Conservation (phyloP, 2,329 filamentous ascomycete genomes). For the Metarhizium anisopliae region DNA sequence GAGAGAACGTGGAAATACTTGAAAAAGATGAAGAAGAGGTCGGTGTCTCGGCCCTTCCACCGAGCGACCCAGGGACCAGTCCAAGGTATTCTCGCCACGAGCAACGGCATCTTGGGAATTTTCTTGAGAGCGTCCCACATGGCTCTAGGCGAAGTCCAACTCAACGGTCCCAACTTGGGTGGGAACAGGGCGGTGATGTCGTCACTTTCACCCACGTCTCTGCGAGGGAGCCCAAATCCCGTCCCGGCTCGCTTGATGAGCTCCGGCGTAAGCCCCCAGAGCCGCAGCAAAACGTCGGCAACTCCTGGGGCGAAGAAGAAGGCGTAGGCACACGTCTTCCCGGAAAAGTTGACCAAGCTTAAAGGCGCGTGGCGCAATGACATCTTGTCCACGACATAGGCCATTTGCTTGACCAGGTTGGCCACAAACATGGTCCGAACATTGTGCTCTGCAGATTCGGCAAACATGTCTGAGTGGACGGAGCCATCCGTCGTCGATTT, state of each 20-base stretch:
- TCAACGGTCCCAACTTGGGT: conserved; percentile 46
- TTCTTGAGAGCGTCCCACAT: conserved; percentile 52
- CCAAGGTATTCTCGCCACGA: conserved; percentile 70
- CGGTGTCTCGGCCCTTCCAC: conserved; percentile 81
- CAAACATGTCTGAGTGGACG: conserved; percentile 43
- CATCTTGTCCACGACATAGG: conserved; percentile 82
- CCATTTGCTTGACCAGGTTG: conserved; percentile 75
- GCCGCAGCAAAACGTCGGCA: conserved; percentile 69
- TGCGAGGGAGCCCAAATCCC: conserved; percentile 56
- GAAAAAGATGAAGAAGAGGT: conserved; percentile 84
- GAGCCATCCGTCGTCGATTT: conserved; percentile 57
- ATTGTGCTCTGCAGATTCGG: conserved; percentile 74
- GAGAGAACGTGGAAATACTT: conserved; percentile 79
- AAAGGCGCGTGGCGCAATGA: conserved; percentile 59
- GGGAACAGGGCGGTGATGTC: conserved; percentile 65
- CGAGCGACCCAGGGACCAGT: conserved; percentile 74
- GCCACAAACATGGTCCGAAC: conserved; percentile 78
- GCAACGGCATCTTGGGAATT: conserved; percentile 54
- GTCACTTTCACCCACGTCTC: conserved; percentile 47
- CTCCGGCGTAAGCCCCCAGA: conserved; percentile 67
- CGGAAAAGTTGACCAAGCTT: conserved; percentile 74
- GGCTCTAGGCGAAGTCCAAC: conserved; percentile 43
- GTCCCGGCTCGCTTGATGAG: conserved; percentile 63
- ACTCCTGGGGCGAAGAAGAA: conserved; percentile 89
- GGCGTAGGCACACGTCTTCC: conserved; percentile 83